Percentiles rank a stretch among this genome's conserved stretches.
Evolutionary conservation across 2,329 filamentous ascomycete species (phyloP).

Genomic region (Aspergillus nomiae): DNA sequence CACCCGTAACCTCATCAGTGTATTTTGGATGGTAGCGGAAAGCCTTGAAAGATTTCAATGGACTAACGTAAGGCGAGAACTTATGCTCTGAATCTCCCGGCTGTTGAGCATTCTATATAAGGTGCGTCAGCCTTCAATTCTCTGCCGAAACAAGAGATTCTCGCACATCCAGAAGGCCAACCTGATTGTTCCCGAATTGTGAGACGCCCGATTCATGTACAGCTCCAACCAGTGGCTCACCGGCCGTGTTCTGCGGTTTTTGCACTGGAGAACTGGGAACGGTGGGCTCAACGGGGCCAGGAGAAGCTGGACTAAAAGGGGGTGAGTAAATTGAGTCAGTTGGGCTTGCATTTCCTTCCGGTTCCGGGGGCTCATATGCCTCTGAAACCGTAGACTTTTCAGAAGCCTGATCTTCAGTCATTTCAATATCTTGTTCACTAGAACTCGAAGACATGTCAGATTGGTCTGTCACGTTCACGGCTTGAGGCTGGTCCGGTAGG

Average conservation of each 20-base stretch:
- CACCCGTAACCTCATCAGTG: conserved; percentile 67
- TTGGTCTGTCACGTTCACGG: conserved; percentile 6
- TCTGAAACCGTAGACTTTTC: conserved; percentile 48
- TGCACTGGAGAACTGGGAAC: conserved; percentile 24
- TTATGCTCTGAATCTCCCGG: conserved; percentile 25
- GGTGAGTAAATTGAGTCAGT: conserved; percentile 39
- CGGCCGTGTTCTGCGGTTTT: conserved; percentile 19
- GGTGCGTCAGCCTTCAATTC: conserved; percentile 29
- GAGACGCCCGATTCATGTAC: conserved; percentile 30
- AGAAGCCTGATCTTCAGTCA: conserved; percentile 17
- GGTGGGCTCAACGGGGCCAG: conserved; percentile 30
- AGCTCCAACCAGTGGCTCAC: conserved; percentile 35
- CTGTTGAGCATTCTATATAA: conserved; percentile 27
- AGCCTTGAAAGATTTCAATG: conserved; percentile 77
- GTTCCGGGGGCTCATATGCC: conserved; percentile 58
- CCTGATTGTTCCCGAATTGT: conserved; percentile 24
- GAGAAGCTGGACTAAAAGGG: conserved; percentile 46
- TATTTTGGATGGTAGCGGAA: conserved; percentile 89
- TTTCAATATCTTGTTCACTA: conserved; percentile 14
- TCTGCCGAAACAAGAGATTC: conserved; percentile 19
- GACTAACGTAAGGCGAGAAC: conserved; percentile 75
- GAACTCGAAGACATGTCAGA: conserved; percentile 4
- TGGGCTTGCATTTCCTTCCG: conserved; percentile 30
- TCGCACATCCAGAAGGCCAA: conserved; percentile 38
- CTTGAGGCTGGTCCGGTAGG: conserved; percentile 12